Base-by-base conservation (phyloP, 768 basidiomycete species). In the Collybia sordida region DNA sequence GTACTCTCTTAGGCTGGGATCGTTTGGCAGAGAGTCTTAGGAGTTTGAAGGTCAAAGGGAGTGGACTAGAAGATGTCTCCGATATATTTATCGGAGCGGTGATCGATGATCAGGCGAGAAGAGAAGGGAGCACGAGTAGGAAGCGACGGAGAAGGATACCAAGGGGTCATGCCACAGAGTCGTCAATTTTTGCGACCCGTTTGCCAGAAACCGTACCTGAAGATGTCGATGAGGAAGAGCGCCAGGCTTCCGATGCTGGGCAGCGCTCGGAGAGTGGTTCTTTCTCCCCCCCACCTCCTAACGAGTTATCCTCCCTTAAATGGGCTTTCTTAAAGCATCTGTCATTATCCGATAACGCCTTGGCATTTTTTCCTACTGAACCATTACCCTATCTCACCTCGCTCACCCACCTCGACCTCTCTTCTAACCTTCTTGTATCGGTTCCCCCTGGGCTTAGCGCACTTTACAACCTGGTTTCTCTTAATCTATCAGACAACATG, bases 401-500 rank as follows among this genome's bases (percentile, higher is more conserved):
- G 4, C 69, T 98, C 36, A 87, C 86, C 0, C 83, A 91, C 64
- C 82, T 96, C 54, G 92, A 96, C 67, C 79, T 96, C 36, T 94
- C 93, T 17, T 90, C 89, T 36, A 97, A 97, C 64, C 82, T 97
- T 15, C 81, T 98, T 40, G 84, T 94, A 36, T 88, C 91, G 24
- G 79, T 95, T n/a, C 93, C 93, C 0, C 66, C 86, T 1, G 88
- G 86, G 18, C 78, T 96, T 25, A 79, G 83, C 14, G 63, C 74
- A 4, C 80, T 99, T 19, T 82, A 85, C 60, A 88, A 86, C 54
- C 88, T 99, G 45, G 68, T 83, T 47, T 90, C 89, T n/a, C 85
- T 99, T 58, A 95, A 97, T 68, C 81, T 99, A n/a, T 79, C 90
- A 14, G 89, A 95, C 67, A 99, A 99, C 72, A 92, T 99, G 83